A percentile compares a stretch with the other conserved stretches of the same genome.
phyloP scores from a whole-genome alignment of 176 grass and related monocot species.

The Oryza glaberrima region DNA sequence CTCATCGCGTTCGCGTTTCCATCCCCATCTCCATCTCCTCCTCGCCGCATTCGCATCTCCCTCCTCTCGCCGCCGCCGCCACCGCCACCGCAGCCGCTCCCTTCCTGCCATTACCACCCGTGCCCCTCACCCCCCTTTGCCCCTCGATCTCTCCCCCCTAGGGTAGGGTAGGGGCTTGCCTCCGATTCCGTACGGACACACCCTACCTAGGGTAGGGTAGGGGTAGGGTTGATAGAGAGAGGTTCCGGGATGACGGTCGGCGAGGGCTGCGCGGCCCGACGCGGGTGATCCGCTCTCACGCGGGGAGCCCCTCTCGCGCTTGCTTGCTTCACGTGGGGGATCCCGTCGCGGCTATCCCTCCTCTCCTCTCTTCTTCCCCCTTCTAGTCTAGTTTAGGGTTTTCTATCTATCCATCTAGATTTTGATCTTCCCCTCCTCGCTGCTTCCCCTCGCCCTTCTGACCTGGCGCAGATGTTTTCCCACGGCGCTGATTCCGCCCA shows the following conservation, averaged over 20 bases:
- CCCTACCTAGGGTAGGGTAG: not conserved
- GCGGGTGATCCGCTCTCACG: constrained; percentile 62
- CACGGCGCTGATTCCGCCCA: constrained; percentile 64
- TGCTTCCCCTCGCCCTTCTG: not conserved
- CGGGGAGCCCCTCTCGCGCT: constrained; percentile 56
- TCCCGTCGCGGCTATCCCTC: constrained; percentile 54
- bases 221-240: not conserved
- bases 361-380: not conserved
- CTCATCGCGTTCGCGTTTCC: not conserved
- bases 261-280: constrained; percentile 7
- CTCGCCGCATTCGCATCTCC: constrained; percentile 43
- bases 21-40: not conserved
- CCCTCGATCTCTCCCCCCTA: constrained; percentile 35
- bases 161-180: not conserved
- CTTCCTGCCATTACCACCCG: not conserved
- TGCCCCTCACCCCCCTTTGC: not conserved
- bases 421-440: constrained; percentile 24
- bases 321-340: constrained; percentile 51
- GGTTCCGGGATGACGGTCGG: constrained; percentile 22
- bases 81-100: not conserved
- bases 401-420: constrained; percentile 45
- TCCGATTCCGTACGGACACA: constrained; percentile 1
- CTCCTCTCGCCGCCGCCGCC: not conserved
- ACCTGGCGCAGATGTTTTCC: constrained; percentile 62
- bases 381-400: constrained; percentile 54